phyloP scores from a whole-genome alignment of 345 rosid genomes.

The Syzygium oleosum region DNA sequence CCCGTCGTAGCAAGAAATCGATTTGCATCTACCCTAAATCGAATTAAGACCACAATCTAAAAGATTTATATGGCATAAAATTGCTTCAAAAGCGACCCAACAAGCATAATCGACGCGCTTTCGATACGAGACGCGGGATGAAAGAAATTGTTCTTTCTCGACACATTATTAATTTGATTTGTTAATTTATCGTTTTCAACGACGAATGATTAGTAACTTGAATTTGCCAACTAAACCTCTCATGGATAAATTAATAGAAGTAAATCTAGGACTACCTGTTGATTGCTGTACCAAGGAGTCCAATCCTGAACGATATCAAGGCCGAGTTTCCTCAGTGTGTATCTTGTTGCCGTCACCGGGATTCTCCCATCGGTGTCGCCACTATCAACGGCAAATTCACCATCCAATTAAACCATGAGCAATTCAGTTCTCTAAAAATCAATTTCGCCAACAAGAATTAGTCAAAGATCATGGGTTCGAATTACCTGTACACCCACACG shows the following conservation, averaged over 20 bases:
- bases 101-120: too few relatives aligned
- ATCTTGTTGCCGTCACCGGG: constrained; percentile 71
- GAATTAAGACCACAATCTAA: background rate
- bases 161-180: background rate
- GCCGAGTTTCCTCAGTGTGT: constrained; percentile 59
- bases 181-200: background rate
- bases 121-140: too few relatives aligned
- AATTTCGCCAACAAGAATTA: too few relatives aligned
- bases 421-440: background rate
- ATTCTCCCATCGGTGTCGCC: constrained; percentile 93
- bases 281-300: constrained; percentile 63
- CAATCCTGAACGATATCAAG: constrained; percentile 46
- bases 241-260: background rate
- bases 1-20: background rate
- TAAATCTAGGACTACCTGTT: constrained; percentile 25
- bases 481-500: constrained; percentile 69
- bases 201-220: background rate
- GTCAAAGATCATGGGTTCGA: background rate
- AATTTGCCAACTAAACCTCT: background rate
- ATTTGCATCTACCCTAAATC: background rate
- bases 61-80: background rate
- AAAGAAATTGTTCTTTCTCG: too few relatives aligned
- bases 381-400: constrained; percentile 15
- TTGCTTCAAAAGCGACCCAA: background rate
- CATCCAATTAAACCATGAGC: background rate